Conservation (phyloP, 257 asterid genomes). For the Jacaranda mimosifolia region DNA sequence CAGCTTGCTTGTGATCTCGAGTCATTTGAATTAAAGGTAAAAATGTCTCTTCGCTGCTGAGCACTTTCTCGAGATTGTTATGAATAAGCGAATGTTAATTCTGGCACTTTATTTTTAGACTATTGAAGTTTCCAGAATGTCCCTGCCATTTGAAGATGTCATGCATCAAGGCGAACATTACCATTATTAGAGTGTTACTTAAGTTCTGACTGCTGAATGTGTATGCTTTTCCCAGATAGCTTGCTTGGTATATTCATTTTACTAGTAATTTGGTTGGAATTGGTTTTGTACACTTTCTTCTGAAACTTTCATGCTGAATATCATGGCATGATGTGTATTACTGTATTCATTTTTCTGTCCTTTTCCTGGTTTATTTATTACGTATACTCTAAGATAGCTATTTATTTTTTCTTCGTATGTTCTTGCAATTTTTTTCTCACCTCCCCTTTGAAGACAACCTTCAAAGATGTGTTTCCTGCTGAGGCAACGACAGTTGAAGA, state of each 20-base stretch:
- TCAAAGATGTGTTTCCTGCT: conserved; percentile 95
- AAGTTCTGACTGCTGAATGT: conserved; percentile 13
- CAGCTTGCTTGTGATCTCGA: conserved; percentile 98
- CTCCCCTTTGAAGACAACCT: conserved; percentile 72
- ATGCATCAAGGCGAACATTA: background rate
- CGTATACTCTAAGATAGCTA: background rate
- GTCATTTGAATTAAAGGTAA: conserved; percentile 93
- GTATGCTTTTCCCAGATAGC: conserved; percentile 2
- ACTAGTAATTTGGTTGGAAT: conserved; percentile 9
- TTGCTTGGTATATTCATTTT: conserved; percentile 25
- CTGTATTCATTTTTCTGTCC: background rate
- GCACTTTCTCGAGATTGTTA: conserved; percentile 14
- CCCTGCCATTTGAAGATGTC: conserved; percentile 14
- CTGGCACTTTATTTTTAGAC: conserved; percentile 13
- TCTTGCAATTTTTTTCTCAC: conserved; percentile 33
- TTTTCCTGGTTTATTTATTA: background rate
- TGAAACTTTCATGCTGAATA: conserved; percentile 14
- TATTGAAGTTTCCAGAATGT: background rate
- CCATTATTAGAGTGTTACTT: background rate
- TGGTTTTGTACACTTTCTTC: conserved; percentile 1
- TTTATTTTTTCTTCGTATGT: background rate
- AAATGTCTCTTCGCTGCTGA: background rate
- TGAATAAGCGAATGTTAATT: conserved; percentile 3
- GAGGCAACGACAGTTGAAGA: conserved; percentile 97
- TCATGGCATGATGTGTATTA: conserved; percentile 24